phyloP scores from a whole-genome alignment of 306 rosid genomes.

The Acacia confusa region DNA sequence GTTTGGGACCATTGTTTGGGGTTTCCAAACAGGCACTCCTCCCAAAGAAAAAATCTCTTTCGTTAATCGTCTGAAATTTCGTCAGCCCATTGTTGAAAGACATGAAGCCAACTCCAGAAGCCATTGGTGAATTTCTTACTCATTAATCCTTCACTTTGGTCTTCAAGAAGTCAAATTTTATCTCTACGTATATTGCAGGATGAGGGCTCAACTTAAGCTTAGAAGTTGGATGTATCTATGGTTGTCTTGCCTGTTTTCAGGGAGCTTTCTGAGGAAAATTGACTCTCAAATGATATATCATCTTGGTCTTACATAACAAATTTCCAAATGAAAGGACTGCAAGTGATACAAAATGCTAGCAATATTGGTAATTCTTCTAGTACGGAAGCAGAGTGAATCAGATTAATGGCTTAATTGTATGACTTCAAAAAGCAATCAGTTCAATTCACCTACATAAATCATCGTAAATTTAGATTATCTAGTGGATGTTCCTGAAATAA shows the following conservation, averaged over 20 bases:
- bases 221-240: neutral
- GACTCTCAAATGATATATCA: neutral
- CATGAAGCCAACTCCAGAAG: too few relatives aligned
- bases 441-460: constrained; percentile 30
- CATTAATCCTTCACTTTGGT: neutral
- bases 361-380: neutral
- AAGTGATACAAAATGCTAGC: neutral
- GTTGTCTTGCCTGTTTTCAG: neutral
- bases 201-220: neutral
- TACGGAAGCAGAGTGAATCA: neutral
- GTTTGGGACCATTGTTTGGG: too few relatives aligned
- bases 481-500: constrained; percentile 33
- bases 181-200: neutral
- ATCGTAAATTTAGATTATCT: neutral
- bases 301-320: neutral
- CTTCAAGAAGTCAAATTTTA: neutral
- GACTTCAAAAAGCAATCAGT: constrained; percentile 4
- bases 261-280: neutral
- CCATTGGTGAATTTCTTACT: neutral
- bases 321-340: neutral
- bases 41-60: neutral
- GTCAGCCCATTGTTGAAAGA: neutral
- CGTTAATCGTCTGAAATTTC: neutral
- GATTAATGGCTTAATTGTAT: neutral
- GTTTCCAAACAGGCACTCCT: too few relatives aligned